Percentiles rank a stretch among this genome's conserved stretches.
phyloP scores from a whole-genome alignment of 1,139 yeast species.

The Hyphopichia buzzinii region DNA sequence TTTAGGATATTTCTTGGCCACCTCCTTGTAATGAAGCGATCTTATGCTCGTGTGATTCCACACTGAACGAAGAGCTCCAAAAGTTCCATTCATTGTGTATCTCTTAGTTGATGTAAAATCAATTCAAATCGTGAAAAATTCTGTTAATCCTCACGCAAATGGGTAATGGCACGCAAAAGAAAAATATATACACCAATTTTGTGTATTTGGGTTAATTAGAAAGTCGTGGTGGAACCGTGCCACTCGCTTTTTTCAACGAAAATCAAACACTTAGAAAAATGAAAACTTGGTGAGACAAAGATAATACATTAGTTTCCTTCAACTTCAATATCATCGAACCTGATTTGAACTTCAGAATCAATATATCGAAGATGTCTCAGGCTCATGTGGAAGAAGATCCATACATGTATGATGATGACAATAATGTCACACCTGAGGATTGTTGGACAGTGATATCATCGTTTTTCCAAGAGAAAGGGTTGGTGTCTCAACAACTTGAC shows the following conservation, averaged over 20 bases:
- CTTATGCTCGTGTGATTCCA: slow-evolving; percentile 13
- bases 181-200: no score
- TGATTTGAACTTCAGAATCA: neutral
- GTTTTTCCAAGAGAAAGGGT: slow-evolving; percentile 93
- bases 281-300: neutral
- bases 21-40: slow-evolving; percentile 34
- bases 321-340: neutral
- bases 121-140: no score
- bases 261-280: neutral
- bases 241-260: neutral
- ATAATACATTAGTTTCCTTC: neutral
- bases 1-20: slow-evolving; percentile 36
- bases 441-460: slow-evolving; percentile 98
- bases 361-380: slow-evolving; percentile 11
- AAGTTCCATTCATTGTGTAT: slow-evolving; percentile 1
- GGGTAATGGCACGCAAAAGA: no score
- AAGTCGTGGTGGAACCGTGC: no score
- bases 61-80: slow-evolving; percentile 10
- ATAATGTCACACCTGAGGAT: slow-evolving; percentile 92
- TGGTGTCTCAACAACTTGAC: slow-evolving; percentile 96
- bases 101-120: no score
- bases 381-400: slow-evolving; percentile 46
- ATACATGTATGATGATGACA: slow-evolving; percentile 64
- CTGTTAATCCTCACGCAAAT: no score
- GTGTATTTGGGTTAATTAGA: no score